These are phyloP conservation scores for Pseudocohnilembus persalinus DNA, from an alignment of 169 alveolate genomes.

Conservation along the genomic window DNA sequence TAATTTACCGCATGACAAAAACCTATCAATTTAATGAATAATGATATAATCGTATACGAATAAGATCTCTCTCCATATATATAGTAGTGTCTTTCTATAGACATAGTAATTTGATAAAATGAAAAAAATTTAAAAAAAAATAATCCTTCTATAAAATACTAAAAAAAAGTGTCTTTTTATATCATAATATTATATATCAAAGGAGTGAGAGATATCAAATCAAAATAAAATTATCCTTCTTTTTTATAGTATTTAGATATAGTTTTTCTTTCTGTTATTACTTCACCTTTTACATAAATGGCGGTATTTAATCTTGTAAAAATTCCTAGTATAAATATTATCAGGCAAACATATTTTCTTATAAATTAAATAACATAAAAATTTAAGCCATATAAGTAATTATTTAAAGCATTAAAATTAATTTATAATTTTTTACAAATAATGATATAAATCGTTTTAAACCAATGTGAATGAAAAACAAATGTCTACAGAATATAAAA, in stretches of 20 bases:
- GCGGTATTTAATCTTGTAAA: background rate
- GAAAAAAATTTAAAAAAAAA: background rate
- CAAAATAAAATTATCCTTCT: background rate
- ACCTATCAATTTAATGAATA: background rate
- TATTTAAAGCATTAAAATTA: no score
- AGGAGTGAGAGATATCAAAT: background rate
- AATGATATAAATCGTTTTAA: no score
- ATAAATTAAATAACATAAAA: no score
- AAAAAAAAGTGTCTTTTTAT: background rate
- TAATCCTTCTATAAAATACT: background rate
- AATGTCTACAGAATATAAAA: no score
- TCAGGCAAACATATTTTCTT: background rate
- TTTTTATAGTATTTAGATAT: no score
- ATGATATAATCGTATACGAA: background rate
- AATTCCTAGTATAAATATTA: background rate
- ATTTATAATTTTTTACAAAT: no score
- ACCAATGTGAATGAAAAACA: no score
- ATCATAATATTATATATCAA: no score
- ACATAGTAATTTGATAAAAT: no score
- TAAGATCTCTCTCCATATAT: background rate
- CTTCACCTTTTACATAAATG: background rate
- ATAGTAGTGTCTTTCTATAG: background rate
- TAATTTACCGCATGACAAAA: background rate
- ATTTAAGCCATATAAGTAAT: no score
- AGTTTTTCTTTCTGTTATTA: background rate